These are phyloP conservation scores for Coleophoma eucalyptorum DNA, from an alignment of 2,329 filamentous ascomycete genomes.

Conservation along the genomic window DNA sequence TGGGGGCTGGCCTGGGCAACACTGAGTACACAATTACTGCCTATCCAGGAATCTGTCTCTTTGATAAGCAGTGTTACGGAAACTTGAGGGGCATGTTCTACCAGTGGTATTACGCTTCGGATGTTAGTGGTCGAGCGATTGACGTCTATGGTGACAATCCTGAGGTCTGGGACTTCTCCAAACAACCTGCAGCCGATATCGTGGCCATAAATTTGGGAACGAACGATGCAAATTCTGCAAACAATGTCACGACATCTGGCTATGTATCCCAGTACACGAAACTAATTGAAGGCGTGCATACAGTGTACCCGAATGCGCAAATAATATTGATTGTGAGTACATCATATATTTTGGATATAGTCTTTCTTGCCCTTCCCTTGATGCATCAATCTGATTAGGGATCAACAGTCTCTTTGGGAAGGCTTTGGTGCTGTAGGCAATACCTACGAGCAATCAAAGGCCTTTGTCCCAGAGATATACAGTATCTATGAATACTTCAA, in stretches of 20 bases:
- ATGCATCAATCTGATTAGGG: slow-evolving; percentile 1
- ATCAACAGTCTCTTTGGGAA: slow-evolving; percentile 45
- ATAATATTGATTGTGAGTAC: slow-evolving; percentile 40
- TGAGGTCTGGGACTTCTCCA: slow-evolving; percentile 40
- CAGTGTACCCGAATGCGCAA: slow-evolving; percentile 41
- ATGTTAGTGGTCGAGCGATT: slow-evolving; percentile 33
- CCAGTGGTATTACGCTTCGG: slow-evolving; percentile 55
- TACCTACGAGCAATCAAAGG: slow-evolving; percentile 41
- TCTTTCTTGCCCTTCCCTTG: background rate
- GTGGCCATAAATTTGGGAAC: slow-evolving; percentile 44
- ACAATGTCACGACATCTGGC: slow-evolving; percentile 32
- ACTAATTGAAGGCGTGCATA: slow-evolving; percentile 42
- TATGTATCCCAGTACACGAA: slow-evolving; percentile 39
- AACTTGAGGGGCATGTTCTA: slow-evolving; percentile 44
- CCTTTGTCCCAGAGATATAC: slow-evolving; percentile 46
- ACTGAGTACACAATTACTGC: slow-evolving; percentile 55
- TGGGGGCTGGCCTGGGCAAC: slow-evolving; percentile 52
- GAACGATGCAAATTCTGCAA: slow-evolving; percentile 39
- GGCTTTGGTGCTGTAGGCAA: slow-evolving; percentile 48
- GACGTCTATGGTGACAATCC: slow-evolving; percentile 32
- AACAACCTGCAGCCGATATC: slow-evolving; percentile 37
- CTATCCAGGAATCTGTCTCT: slow-evolving; percentile 54
- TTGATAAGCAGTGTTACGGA: slow-evolving; percentile 52
- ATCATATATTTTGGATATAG: background rate
- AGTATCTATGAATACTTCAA: slow-evolving; percentile 50